These are phyloP conservation scores for Penicillium arizonense DNA, from an alignment of 495 filamentous ascomycete species.

Conservation along the genomic window DNA sequence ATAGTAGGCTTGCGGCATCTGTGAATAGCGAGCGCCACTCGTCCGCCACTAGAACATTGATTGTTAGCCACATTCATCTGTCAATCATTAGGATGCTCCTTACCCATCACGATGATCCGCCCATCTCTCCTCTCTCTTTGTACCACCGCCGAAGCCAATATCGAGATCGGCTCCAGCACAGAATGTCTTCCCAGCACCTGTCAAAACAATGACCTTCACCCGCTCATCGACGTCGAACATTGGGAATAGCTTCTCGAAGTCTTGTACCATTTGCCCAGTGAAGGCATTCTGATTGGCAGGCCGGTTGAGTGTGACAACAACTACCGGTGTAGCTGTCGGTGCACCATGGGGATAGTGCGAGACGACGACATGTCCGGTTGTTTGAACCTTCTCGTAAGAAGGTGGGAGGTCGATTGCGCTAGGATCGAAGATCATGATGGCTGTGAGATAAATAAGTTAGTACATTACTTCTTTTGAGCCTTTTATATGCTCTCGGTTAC, in stretches of 20 bases:
- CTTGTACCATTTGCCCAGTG: slow-evolving; percentile 52
- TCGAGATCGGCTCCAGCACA: slow-evolving; percentile 68
- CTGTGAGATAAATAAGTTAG: neutral
- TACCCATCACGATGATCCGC: slow-evolving; percentile 49
- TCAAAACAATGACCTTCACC: slow-evolving; percentile 58
- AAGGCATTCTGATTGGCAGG: slow-evolving; percentile 64
- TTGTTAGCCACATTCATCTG: neutral
- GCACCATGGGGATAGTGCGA: slow-evolving; percentile 51
- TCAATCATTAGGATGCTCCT: slow-evolving; percentile 24
- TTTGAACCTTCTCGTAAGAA: slow-evolving; percentile 45
- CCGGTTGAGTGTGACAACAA: slow-evolving; percentile 57
- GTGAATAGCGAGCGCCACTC: slow-evolving; percentile 58
- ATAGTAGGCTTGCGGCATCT: slow-evolving; percentile 63
- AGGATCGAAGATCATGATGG: slow-evolving; percentile 57
- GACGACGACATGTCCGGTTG: slow-evolving; percentile 47
- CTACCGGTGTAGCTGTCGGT: slow-evolving; percentile 49
- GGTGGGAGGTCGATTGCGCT: slow-evolving; percentile 28
- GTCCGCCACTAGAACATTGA: slow-evolving; percentile 25
- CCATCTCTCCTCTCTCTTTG: slow-evolving; percentile 22
- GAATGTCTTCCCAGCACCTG: slow-evolving; percentile 59
- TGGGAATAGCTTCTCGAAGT: slow-evolving; percentile 53
- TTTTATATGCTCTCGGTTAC: too few species aligned
- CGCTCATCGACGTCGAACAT: slow-evolving; percentile 55
- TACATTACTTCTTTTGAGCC: too few species aligned
- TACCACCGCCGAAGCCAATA: slow-evolving; percentile 41